Evolutionary conservation across 495 filamentous ascomycete species (phyloP).

Genomic region (Penicillium canariense): DNA sequence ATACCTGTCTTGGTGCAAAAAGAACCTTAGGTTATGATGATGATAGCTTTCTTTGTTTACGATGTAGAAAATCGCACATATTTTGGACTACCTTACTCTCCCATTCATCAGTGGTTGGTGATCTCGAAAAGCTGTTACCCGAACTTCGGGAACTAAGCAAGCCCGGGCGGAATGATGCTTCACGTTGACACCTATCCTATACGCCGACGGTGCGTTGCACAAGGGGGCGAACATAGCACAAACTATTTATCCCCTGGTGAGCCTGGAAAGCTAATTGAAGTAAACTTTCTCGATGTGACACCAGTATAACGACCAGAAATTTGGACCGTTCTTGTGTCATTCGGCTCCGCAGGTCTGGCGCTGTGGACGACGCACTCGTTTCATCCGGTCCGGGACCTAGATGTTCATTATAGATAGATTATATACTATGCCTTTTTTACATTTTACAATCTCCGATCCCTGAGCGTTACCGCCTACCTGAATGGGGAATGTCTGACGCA

Average conservation of each 20-base stretch:
- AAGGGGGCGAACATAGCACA: too few relatives aligned
- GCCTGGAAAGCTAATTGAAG: not conserved
- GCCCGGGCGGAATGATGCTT: not conserved
- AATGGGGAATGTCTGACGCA: too few relatives aligned
- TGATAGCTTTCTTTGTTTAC: constrained; percentile 29
- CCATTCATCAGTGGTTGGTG: not conserved
- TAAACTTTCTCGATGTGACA: not conserved
- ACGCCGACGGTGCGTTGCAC: not conserved
- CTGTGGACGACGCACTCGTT: not conserved
- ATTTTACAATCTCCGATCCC: too few relatives aligned
- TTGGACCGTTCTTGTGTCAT: not conserved
- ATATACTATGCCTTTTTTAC: too few relatives aligned
- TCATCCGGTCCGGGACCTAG: too few relatives aligned
- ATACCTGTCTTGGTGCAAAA: constrained; percentile 19
- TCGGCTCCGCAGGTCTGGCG: not conserved
- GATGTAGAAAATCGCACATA: constrained; percentile 28
- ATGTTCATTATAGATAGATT: too few relatives aligned
- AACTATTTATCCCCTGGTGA: too few relatives aligned
- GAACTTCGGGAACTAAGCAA: not conserved
- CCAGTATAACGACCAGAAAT: not conserved
- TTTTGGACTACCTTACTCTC: not conserved
- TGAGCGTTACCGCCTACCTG: too few relatives aligned
- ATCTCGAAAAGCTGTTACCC: not conserved
- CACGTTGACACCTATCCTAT: not conserved
- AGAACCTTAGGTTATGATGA: constrained; percentile 28